Evolutionary conservation across 768 basidiomycete genomes (phyloP), one percentile per base, ranked within the genome.

Genomic region (Galerina sulciceps): DNA sequence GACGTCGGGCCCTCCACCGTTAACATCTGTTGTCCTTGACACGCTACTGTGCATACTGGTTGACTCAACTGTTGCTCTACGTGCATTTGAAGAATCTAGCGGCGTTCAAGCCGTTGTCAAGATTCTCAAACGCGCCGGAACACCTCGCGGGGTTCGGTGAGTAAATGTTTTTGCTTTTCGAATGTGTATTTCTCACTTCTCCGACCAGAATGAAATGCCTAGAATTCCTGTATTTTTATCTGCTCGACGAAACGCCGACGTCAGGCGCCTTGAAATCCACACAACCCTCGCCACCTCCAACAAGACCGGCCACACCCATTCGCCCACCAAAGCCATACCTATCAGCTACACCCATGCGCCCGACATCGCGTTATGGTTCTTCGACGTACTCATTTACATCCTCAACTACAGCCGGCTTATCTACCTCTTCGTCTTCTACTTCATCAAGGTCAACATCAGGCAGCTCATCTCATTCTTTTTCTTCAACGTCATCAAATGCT

Each of bases 191-290:
- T 18, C 46, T 59, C 40, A 54, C 43, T 37, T 46, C n/a, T 22
- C 45, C 35, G 38, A 36, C 22, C 38, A 96, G 95, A 65, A 96
- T 97, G 91, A 96, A 96, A 76, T 96, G 94, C 61, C 79, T 98
- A 15, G 96, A 97, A 69, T 95, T 97, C 66, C 75, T 98, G 14
- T 96, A 96, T 72, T 97, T 96, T 72, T 98, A 98, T 71, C 80
- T 98, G 6, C 79, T 96, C 44, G 95, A 96, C 59, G 95, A 97
- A 69, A 85, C 84, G 1, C 67, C 68, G 0, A 46, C 57, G 6
- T 36, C 59, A 4, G 18, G 36, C n/a, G 17, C 48, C 10, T 44
- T 62, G 17, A 54, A 50, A 36, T 26, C 43, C 22, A 53, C 37
- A 23, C 68, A 59, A 31, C 48, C 66, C 18, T 68, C 69, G 14